Evolutionary conservation across 768 basidiomycete species (phyloP), one percentile per base, ranked within the genome.

Genomic region (Nidularia pulvinata): DNA sequence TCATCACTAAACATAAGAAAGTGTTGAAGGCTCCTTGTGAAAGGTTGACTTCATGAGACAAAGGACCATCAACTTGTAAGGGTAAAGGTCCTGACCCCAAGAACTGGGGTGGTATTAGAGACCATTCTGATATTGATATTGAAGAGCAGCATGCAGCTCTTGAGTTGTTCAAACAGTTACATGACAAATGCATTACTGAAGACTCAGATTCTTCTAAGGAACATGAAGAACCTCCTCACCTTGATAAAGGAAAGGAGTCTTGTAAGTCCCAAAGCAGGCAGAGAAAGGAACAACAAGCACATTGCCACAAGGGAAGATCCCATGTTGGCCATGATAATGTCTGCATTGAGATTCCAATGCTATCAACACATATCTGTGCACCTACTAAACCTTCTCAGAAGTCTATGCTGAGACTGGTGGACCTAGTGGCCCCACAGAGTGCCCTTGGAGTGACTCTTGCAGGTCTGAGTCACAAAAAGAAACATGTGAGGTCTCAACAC

Each of bases 81-180:
- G 64, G 62, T 5, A 67, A 67, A 50, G 54, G 52, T 2, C 33
- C 52, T 22, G 62, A 67, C 48, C 63, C 59, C 16, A 30, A 44
- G 2, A 63, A 67, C 43, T 67, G 65, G 65, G 62, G 64, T 13
- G 46, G 42, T 11, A 34, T 59, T 45, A 36, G 49, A 3, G 48
- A 52, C 30, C 46, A 61, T 1, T 11, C 44, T 16, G 62, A 67
- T 13, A 13, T 60, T 4, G 48, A 67, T 50, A 10, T 52, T 13
- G 57, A 56, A 6, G 50, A 43, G 9, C 64, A 67, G 45, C 33
- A 49, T 13, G 43, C 44, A 22, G 55, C 58, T 13, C 36, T 58
- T 1, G 48, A 50, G 6, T 25, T 52, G 6, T 25, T 25, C 25
- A 25, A n/a, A 32, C 5, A 11, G 47, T 10, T 4, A 35, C 7